Percentiles rank a stretch among this genome's conserved stretches.
Conservation (phyloP, 306 rosid species). For the Trifolium subterraneum region DNA sequence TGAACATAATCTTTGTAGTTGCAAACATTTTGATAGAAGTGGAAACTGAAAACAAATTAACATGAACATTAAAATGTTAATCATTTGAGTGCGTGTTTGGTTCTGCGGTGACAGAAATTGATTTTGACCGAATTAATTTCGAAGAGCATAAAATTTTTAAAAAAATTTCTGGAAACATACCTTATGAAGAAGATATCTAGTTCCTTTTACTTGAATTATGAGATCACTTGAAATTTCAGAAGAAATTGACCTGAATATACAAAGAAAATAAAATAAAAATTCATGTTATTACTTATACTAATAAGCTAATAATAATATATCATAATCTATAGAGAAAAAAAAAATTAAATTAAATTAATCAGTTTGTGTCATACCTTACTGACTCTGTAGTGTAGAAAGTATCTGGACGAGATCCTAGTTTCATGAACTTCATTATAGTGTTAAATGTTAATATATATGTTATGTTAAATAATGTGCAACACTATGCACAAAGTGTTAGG, state of each 20-base stretch:
- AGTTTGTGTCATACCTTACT: slow-evolving; percentile 59
- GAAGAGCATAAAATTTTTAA: too few relatives aligned
- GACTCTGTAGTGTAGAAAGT: slow-evolving; percentile 80
- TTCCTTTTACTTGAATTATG: slow-evolving; percentile 86
- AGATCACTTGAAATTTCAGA: slow-evolving; percentile 94
- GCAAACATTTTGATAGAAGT: slow-evolving; percentile 78
- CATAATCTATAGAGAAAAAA: neutral
- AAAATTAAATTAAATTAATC: neutral
- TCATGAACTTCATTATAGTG: slow-evolving; percentile 91
- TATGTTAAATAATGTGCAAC: slow-evolving; percentile 37
- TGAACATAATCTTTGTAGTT: slow-evolving; percentile 72
- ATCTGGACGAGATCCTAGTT: slow-evolving; percentile 93
- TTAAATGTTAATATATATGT: slow-evolving; percentile 23
- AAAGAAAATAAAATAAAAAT: slow-evolving; percentile 2
- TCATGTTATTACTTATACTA: slow-evolving; percentile 5
- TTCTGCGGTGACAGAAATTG: neutral
- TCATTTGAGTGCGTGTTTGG: neutral
- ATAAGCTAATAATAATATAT: neutral
- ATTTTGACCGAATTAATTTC: neutral
- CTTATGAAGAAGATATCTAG: slow-evolving; percentile 91
- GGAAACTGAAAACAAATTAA: slow-evolving; percentile 70
- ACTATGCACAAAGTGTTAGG: neutral
- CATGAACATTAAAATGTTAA: slow-evolving; percentile 20
- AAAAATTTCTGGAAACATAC: slow-evolving; percentile 45
- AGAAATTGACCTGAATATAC: slow-evolving; percentile 74